Conservation (phyloP, 768 basidiomycete genomes). For the Xerocomellus amylosporus region DNA sequence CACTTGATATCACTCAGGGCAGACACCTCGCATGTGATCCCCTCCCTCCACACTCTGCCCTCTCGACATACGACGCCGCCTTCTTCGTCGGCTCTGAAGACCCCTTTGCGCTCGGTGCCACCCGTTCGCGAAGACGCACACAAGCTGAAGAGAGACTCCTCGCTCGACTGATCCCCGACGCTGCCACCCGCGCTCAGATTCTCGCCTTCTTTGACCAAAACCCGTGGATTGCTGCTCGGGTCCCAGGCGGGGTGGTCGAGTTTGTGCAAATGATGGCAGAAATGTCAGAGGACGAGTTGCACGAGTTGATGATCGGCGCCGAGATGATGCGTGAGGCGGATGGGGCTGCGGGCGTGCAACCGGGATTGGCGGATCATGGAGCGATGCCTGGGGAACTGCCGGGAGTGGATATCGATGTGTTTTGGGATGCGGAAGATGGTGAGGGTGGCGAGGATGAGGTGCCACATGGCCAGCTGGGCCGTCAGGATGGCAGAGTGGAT, state of each 20-base stretch:
- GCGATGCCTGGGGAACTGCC: constrained; percentile 47
- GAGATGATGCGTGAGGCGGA: constrained; percentile 37
- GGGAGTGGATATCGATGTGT: constrained; percentile 33
- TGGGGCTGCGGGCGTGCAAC: constrained; percentile 26
- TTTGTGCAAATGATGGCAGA: constrained; percentile 57
- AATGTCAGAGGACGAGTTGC: constrained; percentile 54
- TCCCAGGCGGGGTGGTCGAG: constrained; percentile 65
- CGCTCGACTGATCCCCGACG: constrained; percentile 57
- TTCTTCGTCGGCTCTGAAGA: constrained; percentile 75
- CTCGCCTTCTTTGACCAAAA: constrained; percentile 60
- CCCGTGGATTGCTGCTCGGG: constrained; percentile 50
- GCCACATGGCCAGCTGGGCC: constrained; percentile 19
- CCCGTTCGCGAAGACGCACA: constrained; percentile 38
- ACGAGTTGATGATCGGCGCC: constrained; percentile 54
- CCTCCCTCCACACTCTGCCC: constrained; percentile 63
- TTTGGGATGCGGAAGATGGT: constrained; percentile 23
- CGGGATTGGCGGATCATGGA: constrained; percentile 21
- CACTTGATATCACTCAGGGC: constrained; percentile 47
- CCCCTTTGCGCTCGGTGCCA: constrained; percentile 29
- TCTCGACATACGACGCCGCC: constrained; percentile 62
- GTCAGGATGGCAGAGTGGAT: constrained; percentile 26
- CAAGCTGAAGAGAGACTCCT: constrained; percentile 50
- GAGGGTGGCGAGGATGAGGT: constrained; percentile 28
- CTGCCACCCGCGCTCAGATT: constrained; percentile 53
- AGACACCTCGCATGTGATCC: constrained; percentile 81